Base-by-base conservation (phyloP, 352 stramenopile genomes). In the Peronosclerospora sorghi region DNA sequence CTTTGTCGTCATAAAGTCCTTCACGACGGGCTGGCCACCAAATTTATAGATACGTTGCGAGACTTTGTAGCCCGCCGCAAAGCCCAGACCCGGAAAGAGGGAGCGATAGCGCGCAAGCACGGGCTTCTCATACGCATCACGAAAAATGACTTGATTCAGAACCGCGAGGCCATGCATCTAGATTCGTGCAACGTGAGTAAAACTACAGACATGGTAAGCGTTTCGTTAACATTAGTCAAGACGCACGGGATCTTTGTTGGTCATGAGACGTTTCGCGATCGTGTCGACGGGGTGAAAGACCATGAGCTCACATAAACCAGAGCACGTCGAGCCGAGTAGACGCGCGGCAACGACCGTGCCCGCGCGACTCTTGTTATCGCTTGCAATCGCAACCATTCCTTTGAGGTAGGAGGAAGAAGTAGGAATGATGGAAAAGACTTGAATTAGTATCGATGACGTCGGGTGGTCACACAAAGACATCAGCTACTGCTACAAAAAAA, bases 1-100 rank as follows among this genome's bases (percentile, higher is more conserved):
- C 57, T 89, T 68, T 53, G 75, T 89, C 14, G 65, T 89, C 68
- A 97, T 94, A 59, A 84, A 92, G 59, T 97, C 90, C 48, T 91
- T 85, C 35, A 96, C 86, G 35, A 96, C 78, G 10, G 86, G 87
- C 69, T 98, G 92, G 21, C 92, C 92, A 43, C 90, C 90, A 62
- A 98, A 97, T 66, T 98, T 98, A 75, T 98, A 98, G 42, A 97
- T 92, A 41, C 92, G 85, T 68, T 98, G 90, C 35, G 94, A 87
- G 55, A 98, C 78, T 72, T 98, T 98, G 82, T 98, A 98, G 35
- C 79, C 92, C 15, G 89, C 90, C 14, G 87, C 92, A 54, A 97
- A 98, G 43, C 86, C 86, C 29, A 96, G 73, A 9, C 88, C 86
- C 1, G 86, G 86, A 63, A 96, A 96, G 10, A 96, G 69, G 54